phyloP scores from a whole-genome alignment of 1,284 basidiomycete genomes.

The Ustilago trichophora region DNA sequence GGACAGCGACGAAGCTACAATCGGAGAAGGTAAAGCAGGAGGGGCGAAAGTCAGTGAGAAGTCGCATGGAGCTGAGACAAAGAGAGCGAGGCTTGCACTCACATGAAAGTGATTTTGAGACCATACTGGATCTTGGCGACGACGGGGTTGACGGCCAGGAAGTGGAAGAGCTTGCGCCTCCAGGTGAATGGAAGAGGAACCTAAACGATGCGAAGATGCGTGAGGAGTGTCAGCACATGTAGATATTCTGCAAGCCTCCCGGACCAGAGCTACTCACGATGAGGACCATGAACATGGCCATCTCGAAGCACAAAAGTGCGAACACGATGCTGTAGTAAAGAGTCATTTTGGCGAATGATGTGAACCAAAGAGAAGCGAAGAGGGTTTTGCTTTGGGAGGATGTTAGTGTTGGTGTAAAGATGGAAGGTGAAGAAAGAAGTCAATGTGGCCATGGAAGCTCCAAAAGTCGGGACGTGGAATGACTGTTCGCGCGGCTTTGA shows the following conservation, averaged over 20 bases:
- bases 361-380: neutral
- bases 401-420: neutral
- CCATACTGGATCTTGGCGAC: conserved; percentile 71
- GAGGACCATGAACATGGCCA: conserved; percentile 64
- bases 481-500: no score
- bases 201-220: conserved; percentile 1
- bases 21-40: no score
- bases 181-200: conserved; percentile 79
- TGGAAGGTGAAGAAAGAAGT: neutral
- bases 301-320: conserved; percentile 62
- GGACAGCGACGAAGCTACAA: conserved; percentile 80
- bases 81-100: conserved; percentile 56
- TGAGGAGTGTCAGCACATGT: no score
- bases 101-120: conserved; percentile 96
- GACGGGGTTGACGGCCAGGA: conserved; percentile 71
- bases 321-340: conserved; percentile 66
- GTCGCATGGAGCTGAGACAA: no score
- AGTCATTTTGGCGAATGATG: conserved; percentile 50
- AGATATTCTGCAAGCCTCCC: no score
- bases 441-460: neutral
- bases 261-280: conserved; percentile 52
- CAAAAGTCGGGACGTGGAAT: no score
- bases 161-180: conserved; percentile 77
- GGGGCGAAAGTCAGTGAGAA: neutral
- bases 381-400: neutral